Conservation (phyloP, 306 rosid genomes). For the Cucumis melo region DNA sequence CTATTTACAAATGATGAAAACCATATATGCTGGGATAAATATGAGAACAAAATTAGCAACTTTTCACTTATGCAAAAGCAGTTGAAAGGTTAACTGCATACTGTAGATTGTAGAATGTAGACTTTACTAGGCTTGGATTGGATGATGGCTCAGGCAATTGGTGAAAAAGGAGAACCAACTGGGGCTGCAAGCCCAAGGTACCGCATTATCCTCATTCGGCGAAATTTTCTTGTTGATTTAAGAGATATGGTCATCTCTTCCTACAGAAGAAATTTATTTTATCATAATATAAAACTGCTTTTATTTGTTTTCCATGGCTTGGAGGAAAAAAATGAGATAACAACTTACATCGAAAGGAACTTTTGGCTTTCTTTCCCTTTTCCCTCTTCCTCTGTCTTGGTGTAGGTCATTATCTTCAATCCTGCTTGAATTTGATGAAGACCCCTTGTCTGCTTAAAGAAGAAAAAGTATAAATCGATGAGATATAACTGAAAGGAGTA, state of each 20-base stretch:
- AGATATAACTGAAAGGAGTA: background rate
- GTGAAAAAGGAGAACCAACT: constrained; percentile 47
- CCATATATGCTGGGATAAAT: background rate
- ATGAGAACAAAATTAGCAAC: background rate
- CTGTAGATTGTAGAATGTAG: background rate
- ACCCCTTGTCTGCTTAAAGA: constrained; percentile 38
- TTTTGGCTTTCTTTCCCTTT: constrained; percentile 55
- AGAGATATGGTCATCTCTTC: constrained; percentile 37
- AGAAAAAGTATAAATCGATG: background rate
- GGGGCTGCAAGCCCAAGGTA: constrained; percentile 63
- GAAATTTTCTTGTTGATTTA: constrained; percentile 31
- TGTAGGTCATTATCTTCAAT: constrained; percentile 18
- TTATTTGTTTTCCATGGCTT: background rate
- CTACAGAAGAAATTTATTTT: constrained; percentile 9
- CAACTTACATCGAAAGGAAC: constrained; percentile 62
- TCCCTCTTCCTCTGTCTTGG: constrained; percentile 45
- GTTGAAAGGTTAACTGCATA: background rate
- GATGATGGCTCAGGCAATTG: constrained; percentile 1
- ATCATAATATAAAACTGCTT: background rate
- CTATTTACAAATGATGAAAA: constrained; percentile 1
- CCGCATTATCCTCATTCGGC: constrained; percentile 66
- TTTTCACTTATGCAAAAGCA: background rate
- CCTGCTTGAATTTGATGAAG: constrained; percentile 44
- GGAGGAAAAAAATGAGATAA: background rate
- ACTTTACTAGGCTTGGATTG: background rate